Evolutionary conservation across 1,284 basidiomycete species (phyloP).

Genomic region (Ustilago loliicola): DNA sequence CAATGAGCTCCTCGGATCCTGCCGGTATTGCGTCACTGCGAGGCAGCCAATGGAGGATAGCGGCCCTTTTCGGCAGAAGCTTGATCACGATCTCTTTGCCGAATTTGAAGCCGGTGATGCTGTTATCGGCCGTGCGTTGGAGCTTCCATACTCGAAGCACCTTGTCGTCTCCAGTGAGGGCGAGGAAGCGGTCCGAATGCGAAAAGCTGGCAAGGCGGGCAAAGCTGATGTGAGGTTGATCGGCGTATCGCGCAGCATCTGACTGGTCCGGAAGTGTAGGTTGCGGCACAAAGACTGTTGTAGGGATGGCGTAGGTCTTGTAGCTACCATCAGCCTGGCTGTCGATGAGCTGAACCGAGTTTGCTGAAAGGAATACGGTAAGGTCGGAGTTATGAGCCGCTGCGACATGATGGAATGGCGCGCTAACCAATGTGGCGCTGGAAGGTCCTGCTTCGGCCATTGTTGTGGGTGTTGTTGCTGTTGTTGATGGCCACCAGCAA

Average conservation of each 20-base stretch:
- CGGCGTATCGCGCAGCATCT: conserved; percentile 42
- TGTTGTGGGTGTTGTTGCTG: neutral
- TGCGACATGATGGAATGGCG: conserved; percentile 44
- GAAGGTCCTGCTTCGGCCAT: conserved; percentile 52
- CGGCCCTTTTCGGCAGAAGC: conserved; percentile 63
- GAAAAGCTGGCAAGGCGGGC: conserved; percentile 60
- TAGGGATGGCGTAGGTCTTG: conserved; percentile 37
- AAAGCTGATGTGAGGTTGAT: conserved; percentile 51
- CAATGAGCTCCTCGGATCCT: conserved; percentile 57
- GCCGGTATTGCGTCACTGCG: conserved; percentile 18
- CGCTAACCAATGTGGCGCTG: conserved; percentile 29
- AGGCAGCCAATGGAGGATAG: conserved; percentile 57
- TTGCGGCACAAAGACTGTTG: conserved; percentile 49
- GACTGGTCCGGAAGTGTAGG: conserved; percentile 51
- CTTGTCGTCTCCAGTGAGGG: conserved; percentile 67
- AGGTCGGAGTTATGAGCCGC: conserved; percentile 36
- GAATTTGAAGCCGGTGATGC: conserved; percentile 32
- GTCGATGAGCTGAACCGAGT: conserved; percentile 49
- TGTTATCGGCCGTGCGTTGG: conserved; percentile 7
- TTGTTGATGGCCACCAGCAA: neutral
- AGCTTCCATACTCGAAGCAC: conserved; percentile 61
- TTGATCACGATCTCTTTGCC: conserved; percentile 58
- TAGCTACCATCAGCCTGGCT: conserved; percentile 19
- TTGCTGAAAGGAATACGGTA: conserved; percentile 46
- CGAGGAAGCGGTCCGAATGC: conserved; percentile 54